Evolutionary conservation across 768 basidiomycete genomes (phyloP).

Genomic region (Leccinum barrowsii): DNA sequence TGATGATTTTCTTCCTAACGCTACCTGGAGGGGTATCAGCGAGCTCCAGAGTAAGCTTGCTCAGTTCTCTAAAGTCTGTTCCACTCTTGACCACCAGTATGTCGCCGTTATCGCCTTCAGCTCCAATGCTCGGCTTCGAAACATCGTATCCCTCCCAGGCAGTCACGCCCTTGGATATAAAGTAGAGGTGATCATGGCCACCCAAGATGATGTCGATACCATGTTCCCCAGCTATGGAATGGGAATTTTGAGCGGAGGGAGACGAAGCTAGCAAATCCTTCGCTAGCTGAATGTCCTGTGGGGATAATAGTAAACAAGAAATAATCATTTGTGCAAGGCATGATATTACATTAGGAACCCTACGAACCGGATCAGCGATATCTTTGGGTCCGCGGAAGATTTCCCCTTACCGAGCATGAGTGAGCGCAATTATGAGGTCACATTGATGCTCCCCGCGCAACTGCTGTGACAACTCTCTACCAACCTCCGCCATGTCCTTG

Average conservation of each 20-base stretch:
- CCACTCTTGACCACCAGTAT: conserved; percentile 81
- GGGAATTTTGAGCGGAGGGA: conserved; percentile 45
- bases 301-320: conserved; percentile 7
- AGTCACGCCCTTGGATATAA: conserved; percentile 59
- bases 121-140: conserved; percentile 51
- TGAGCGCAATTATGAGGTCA: conserved; percentile 82
- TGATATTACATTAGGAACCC: conserved; percentile 29
- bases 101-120: conserved; percentile 69
- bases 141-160: conserved; percentile 66
- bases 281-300: conserved; percentile 68
- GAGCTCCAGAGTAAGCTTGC: conserved; percentile 67
- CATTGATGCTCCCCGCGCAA: conserved; percentile 72
- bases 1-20: conserved; percentile 63
- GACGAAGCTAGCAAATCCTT: conserved; percentile 61
- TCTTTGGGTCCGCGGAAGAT: neutral
- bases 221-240: conserved; percentile 49
- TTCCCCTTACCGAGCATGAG: conserved; percentile 64
- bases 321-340: neutral
- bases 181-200: conserved; percentile 88
- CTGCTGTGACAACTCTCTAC: conserved; percentile 66
- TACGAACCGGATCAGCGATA: conserved; percentile 11
- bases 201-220: conserved; percentile 84
- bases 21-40: conserved; percentile 56
- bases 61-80: conserved; percentile 85
- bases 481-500: conserved; percentile 70